Evolutionary conservation across 2,329 filamentous ascomycete species (phyloP).

Genomic region (Xylariales sp.): DNA sequence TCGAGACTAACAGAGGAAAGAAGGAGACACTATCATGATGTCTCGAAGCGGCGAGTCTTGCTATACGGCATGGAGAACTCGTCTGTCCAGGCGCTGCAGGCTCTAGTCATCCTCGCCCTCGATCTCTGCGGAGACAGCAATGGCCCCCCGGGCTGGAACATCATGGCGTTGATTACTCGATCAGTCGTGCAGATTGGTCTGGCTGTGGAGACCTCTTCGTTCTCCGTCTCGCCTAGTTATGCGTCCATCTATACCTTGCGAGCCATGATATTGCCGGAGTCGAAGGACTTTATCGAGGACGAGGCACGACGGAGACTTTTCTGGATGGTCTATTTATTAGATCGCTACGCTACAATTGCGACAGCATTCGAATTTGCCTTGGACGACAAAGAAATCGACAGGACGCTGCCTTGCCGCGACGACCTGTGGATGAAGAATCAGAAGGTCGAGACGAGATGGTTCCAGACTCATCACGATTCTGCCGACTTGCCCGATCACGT

Average conservation of each 20-base stretch:
- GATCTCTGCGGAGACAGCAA: slow-evolving; percentile 84
- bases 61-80: slow-evolving; percentile 87
- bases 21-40: slow-evolving; percentile 69
- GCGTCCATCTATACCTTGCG: slow-evolving; percentile 85
- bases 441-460: slow-evolving; percentile 80
- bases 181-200: slow-evolving; percentile 85
- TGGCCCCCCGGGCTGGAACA: slow-evolving; percentile 86
- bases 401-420: slow-evolving; percentile 80
- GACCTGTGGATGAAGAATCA: slow-evolving; percentile 82
- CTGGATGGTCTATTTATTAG: slow-evolving; percentile 91
- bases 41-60: slow-evolving; percentile 80
- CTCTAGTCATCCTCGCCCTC: slow-evolving; percentile 78
- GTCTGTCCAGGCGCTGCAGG: slow-evolving; percentile 82
- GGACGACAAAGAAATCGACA: slow-evolving; percentile 84
- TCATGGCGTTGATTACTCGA: slow-evolving; percentile 82
- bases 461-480: slow-evolving; percentile 48
- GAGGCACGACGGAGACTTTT: slow-evolving; percentile 80
- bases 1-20: slow-evolving; percentile 67
- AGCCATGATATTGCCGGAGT: slow-evolving; percentile 78
- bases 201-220: slow-evolving; percentile 76
- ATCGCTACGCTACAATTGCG: slow-evolving; percentile 84
- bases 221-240: slow-evolving; percentile 71
- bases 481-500: slow-evolving; percentile 52
- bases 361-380: slow-evolving; percentile 91
- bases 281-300: slow-evolving; percentile 83